Evolutionary conservation across 345 rosid genomes (phyloP), one percentile per base, ranked within the genome.

Genomic region (Capsella bursapastoris): DNA sequence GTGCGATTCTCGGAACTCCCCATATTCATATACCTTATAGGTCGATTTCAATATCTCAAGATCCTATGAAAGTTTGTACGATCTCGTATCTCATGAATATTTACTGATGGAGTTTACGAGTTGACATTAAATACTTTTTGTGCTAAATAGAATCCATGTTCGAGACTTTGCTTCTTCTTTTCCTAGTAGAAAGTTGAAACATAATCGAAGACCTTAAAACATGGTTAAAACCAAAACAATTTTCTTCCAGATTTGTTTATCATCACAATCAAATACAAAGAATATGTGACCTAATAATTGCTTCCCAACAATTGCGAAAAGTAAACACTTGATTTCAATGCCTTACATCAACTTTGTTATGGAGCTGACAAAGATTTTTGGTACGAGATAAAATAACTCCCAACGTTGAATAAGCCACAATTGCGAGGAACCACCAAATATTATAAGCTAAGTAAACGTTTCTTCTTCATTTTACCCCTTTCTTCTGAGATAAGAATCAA

Each of bases 1-100:
- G 92, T 93, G 90, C 96, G 90, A 87, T 84, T 90, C 96, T 87
- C 87, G 86, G 85, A 89, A 86, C 92, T 82, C 89, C 97, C 97
- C 90, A 5, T 4, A 29, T 29, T 29, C 32, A 3, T 3, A 29
- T 3, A 29, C 32, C 25, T 4, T 29, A 29, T 29, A 29, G 32
- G 32, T 29, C 32, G 32, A 29, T 29, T 29, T 29, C 32, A 29
- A 29, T 29, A 4, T 29, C 32, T 29, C 32, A 29, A 29, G 5
- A 5, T 29, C 32, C 5, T 29, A 3, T 29, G 32, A 29, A 29
- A 29, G 32, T 29, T 29, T 29, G 32, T 0, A 18, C 18, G 18
- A 18, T 18, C 18, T 18, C 18, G 18, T 18, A 18, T 18, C 18
- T 18, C 18, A 18, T 18, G 18, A 18, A 18, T 18, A 22, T 22